Conservation (phyloP, 2,329 filamentous ascomycete genomes). For the Elsinoe batatas region DNA sequence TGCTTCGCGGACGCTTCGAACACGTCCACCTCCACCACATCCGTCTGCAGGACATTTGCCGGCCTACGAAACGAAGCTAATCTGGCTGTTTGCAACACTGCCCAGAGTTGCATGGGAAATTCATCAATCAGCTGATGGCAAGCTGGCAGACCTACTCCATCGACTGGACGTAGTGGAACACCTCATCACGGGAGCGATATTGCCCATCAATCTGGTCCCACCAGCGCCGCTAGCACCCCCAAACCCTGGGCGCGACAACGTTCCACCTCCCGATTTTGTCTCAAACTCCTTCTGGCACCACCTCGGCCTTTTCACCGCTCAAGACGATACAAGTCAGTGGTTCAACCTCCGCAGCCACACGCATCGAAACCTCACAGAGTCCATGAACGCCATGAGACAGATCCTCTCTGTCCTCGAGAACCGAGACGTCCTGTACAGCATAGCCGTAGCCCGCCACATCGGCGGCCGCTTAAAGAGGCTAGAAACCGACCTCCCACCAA, state of each 20-base stretch:
- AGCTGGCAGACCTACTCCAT: slow-evolving; percentile 49
- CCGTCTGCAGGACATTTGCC: slow-evolving; percentile 23
- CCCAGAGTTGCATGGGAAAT: slow-evolving; percentile 31
- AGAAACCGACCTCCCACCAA: slow-evolving; percentile 21
- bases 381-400: slow-evolving; percentile 54
- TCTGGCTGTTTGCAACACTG: slow-evolving; percentile 50
- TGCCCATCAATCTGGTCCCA: slow-evolving; percentile 51
- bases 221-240: slow-evolving; percentile 34
- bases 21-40: slow-evolving; percentile 15
- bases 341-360: neutral
- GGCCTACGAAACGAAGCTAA: slow-evolving; percentile 49
- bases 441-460: slow-evolving; percentile 68
- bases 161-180: slow-evolving; percentile 68
- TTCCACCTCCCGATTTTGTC: slow-evolving; percentile 23
- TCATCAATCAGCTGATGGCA: slow-evolving; percentile 28
- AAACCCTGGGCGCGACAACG: neutral
- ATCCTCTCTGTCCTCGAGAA: slow-evolving; percentile 75
- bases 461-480: slow-evolving; percentile 48
- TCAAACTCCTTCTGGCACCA: slow-evolving; percentile 77
- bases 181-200: slow-evolving; percentile 61
- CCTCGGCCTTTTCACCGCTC: slow-evolving; percentile 60
- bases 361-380: slow-evolving; percentile 48
- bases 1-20: slow-evolving; percentile 43
- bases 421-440: slow-evolving; percentile 80
- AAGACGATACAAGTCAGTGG: slow-evolving; percentile 38